Percentiles rank a stretch among this genome's conserved stretches.
Evolutionary conservation across 208 protist genomes (phyloP).

Genomic region (Tritrichomonas musculus): DNA sequence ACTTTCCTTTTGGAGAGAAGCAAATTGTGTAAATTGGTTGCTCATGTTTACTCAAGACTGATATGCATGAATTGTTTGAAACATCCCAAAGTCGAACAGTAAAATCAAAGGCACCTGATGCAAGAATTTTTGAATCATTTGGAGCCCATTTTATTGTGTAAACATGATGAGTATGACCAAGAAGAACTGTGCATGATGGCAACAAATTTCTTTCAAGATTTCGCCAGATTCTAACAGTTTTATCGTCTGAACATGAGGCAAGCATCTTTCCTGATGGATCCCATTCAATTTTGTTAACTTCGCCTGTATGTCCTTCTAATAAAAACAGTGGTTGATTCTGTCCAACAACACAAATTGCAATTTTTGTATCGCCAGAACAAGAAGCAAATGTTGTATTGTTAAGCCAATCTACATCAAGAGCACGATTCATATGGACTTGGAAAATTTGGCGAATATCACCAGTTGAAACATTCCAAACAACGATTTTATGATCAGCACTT

Average conservation of each 20-base stretch:
- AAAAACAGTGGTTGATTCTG: constrained; percentile 26
- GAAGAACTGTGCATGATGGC: neutral
- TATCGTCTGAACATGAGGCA: constrained; percentile 73
- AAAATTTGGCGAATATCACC: constrained; percentile 58
- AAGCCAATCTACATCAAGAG: constrained; percentile 72
- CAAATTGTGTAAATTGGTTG: neutral
- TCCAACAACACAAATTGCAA: constrained; percentile 62
- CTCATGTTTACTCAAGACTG: neutral
- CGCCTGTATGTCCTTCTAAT: constrained; percentile 53
- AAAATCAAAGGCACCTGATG: neutral
- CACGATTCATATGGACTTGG: constrained; percentile 59
- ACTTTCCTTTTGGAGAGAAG: neutral
- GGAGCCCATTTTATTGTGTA: neutral
- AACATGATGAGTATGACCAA: neutral
- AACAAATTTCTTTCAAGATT: neutral
- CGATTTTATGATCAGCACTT: constrained; percentile 64
- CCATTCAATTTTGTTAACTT: constrained; percentile 76
- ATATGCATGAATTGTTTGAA: neutral
- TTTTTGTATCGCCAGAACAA: constrained; percentile 65
- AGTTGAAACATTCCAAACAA: constrained; percentile 46
- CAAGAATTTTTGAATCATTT: neutral
- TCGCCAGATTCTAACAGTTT: constrained; percentile 58
- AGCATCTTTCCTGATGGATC: constrained; percentile 62
- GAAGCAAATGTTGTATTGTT: constrained; percentile 65
- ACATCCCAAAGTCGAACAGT: constrained; percentile 8